Evolutionary conservation across 257 asterid genomes (phyloP).

Genomic region (Salvia miltiorrhiza): DNA sequence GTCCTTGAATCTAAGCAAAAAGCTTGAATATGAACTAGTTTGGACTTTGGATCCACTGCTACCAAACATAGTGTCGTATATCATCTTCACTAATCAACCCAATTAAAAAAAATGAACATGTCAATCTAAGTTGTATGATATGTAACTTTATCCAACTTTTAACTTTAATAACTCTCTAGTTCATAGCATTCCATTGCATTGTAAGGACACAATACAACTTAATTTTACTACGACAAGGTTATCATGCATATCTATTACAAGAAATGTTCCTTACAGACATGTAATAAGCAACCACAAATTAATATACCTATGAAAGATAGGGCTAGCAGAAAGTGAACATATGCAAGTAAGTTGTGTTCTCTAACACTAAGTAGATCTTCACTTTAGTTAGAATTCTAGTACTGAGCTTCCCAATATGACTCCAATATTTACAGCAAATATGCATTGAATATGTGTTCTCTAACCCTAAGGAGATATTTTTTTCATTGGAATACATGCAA

Average conservation of each 20-base stretch:
- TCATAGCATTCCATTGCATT: neutral
- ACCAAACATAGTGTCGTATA: neutral
- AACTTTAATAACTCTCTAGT: neutral
- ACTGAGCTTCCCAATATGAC: slow-evolving; percentile 7
- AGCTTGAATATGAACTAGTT: neutral
- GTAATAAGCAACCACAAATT: neutral
- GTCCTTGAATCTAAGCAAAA: neutral
- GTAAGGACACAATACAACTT: too few relatives aligned
- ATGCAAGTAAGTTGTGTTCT: neutral
- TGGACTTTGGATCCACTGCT: neutral
- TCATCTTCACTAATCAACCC: neutral
- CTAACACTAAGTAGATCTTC: too few relatives aligned
- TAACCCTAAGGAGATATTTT: neutral
- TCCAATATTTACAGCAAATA: neutral
- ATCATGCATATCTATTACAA: neutral
- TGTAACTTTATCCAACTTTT: neutral
- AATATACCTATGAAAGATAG: neutral
- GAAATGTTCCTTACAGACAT: neutral
- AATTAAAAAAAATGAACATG: slow-evolving; percentile 1
- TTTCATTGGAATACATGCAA: neutral
- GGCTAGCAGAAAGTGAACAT: neutral
- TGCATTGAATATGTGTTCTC: neutral
- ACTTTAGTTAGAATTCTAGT: neutral
- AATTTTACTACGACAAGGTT: too few relatives aligned
- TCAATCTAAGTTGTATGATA: neutral